Evolutionary conservation across 495 filamentous ascomycete genomes (phyloP).

Genomic region (Annulohypoxylon moriforme): DNA sequence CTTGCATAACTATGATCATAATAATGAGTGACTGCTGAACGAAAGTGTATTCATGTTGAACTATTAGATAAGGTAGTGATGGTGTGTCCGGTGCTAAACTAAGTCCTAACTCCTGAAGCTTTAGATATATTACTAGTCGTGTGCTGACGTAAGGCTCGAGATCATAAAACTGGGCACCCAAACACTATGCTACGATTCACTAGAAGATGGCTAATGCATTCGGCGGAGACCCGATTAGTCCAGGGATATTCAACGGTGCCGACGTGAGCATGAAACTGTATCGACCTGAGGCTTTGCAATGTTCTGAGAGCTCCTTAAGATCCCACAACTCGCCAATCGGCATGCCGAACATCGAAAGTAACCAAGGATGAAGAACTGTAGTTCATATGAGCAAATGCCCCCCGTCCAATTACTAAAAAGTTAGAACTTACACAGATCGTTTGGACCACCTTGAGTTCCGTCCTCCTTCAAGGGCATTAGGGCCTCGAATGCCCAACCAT

Average conservation of each 20-base stretch:
- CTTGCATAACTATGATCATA: too few relatives aligned
- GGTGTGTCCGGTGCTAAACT: too few relatives aligned
- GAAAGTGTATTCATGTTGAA: too few relatives aligned
- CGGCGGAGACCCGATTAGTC: constrained; percentile 59
- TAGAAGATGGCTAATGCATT: constrained; percentile 67
- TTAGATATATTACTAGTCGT: too few relatives aligned
- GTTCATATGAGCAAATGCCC: neutral
- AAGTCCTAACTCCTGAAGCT: too few relatives aligned
- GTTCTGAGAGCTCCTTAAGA: constrained; percentile 61
- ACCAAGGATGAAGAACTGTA: constrained; percentile 69
- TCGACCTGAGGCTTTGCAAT: constrained; percentile 64
- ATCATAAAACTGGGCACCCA: too few relatives aligned
- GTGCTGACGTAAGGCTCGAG: too few relatives aligned
- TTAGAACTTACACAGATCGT: constrained; percentile 51
- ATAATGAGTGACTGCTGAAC: too few relatives aligned
- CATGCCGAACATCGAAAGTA: constrained; percentile 73
- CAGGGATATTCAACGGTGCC: constrained; percentile 68
- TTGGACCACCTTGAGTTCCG: constrained; percentile 35
- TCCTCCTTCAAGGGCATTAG: constrained; percentile 52
- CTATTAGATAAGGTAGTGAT: too few relatives aligned
- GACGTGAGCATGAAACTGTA: constrained; percentile 78
- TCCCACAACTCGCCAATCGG: constrained; percentile 73
- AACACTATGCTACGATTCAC: constrained; percentile 5
- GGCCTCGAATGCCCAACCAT: constrained; percentile 62
- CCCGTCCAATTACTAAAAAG: neutral